Conservation (phyloP, 768 basidiomycete species). For the Mycena sanguinolenta region DNA sequence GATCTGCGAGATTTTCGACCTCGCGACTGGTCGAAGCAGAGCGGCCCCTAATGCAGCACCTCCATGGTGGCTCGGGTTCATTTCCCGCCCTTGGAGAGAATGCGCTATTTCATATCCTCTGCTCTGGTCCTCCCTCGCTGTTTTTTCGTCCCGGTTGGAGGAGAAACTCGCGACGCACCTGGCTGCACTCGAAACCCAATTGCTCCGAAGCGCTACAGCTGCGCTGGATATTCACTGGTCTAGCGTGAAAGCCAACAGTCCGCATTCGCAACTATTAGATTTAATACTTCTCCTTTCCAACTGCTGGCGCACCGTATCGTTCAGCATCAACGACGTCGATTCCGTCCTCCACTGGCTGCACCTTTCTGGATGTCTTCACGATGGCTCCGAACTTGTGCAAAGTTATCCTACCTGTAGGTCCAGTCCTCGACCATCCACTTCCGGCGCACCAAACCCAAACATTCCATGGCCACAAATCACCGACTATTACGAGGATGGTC, state of each 20-base stretch:
- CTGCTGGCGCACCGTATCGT: neutral
- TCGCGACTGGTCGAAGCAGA: too few species aligned
- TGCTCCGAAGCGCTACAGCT: neutral
- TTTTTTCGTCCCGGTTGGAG: neutral
- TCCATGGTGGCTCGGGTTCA: neutral
- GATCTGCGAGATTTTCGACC: too few species aligned
- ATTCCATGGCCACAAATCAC: too few species aligned
- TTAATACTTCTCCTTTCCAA: neutral
- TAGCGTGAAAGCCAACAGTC: neutral
- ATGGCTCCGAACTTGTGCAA: too few species aligned
- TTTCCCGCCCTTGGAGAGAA: neutral
- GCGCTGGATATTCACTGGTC: neutral
- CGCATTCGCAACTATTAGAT: neutral
- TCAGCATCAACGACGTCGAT: too few species aligned
- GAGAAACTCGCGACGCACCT: too few species aligned
- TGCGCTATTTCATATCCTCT: neutral
- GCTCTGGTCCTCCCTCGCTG: neutral
- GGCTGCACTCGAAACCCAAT: neutral
- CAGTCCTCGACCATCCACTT: too few species aligned
- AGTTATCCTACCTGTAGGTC: too few species aligned
- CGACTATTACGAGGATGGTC: too few species aligned
- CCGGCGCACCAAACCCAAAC: too few species aligned
- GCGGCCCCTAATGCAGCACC: neutral
- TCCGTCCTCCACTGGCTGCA: too few species aligned
- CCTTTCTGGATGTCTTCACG: too few species aligned